Evolutionary conservation across 371 early-diverging fungal species (phyloP).

Genomic region (Lichtheimia ornata): DNA sequence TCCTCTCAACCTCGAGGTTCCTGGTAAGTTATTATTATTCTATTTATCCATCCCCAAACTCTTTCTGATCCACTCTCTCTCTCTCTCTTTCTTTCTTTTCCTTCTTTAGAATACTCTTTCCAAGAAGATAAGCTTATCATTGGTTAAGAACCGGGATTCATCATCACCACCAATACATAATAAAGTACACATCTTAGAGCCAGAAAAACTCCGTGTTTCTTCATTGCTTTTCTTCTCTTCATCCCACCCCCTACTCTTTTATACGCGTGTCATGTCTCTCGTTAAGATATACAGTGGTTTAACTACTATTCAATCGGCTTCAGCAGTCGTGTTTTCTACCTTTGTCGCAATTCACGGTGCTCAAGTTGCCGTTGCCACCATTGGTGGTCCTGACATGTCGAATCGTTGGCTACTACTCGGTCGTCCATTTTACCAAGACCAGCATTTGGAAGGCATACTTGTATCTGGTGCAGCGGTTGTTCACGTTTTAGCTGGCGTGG

Average conservation of each 20-base stretch:
- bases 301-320: conserved; percentile 36
- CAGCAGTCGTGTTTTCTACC: conserved; percentile 37
- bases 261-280: conserved; percentile 5
- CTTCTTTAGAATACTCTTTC: conserved; percentile 51
- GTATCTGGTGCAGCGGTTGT: conserved; percentile 38
- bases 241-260: neutral
- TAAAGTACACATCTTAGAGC: neutral
- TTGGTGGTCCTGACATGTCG: conserved; percentile 32
- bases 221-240: neutral
- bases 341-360: conserved; percentile 22
- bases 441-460: conserved; percentile 35
- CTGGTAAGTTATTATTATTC: conserved; percentile 44
- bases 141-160: conserved; percentile 37
- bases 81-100: no score
- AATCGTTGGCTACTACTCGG: conserved; percentile 40
- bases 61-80: neutral
- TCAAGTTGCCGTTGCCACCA: conserved; percentile 28
- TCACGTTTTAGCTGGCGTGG: conserved; percentile 36
- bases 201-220: neutral
- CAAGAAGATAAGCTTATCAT: conserved; percentile 49
- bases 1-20: conserved; percentile 97
- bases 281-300: conserved; percentile 24
- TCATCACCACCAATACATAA: neutral
- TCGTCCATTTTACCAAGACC: conserved; percentile 51
- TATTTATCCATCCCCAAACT: neutral